Conservation (phyloP, 1,284 basidiomycete species). For the Rhizoctonia solani region DNA sequence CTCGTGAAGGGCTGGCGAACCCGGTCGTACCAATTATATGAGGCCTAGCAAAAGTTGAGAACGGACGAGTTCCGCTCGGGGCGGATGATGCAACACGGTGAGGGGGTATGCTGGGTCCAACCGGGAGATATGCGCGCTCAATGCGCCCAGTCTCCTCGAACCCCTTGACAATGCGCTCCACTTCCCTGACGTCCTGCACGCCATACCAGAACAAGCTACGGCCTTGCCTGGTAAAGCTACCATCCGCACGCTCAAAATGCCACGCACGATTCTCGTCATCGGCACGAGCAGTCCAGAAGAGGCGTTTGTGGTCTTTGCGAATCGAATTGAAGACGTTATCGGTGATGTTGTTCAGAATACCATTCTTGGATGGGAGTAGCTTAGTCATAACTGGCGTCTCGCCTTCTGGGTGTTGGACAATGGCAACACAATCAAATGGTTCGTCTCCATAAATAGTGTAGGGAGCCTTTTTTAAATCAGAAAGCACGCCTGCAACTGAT, state of each 20-base stretch:
- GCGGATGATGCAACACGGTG: constrained; percentile 56
- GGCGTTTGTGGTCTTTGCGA: constrained; percentile 90
- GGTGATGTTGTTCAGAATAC: constrained; percentile 90
- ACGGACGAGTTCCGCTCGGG: constrained; percentile 55
- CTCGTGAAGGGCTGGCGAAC: constrained; percentile 51
- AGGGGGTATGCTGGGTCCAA: constrained; percentile 78
- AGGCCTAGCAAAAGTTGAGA: constrained; percentile 71
- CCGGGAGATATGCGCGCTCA: constrained; percentile 85
- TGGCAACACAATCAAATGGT: constrained; percentile 92
- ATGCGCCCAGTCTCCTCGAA: constrained; percentile 89
- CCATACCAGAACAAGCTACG: constrained; percentile 98
- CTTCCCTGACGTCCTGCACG: constrained; percentile 87
- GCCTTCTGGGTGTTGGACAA: constrained; percentile 89
- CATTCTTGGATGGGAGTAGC: constrained; percentile 85
- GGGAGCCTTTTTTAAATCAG: constrained; percentile 76
- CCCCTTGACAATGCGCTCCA: constrained; percentile 81
- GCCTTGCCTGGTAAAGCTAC: constrained; percentile 94
- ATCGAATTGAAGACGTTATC: constrained; percentile 98
- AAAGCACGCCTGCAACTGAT: constrained; percentile 89
- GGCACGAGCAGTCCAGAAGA: constrained; percentile 96
- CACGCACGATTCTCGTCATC: constrained; percentile 97
- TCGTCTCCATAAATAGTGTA: constrained; percentile 98
- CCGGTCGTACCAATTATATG: constrained; percentile 45
- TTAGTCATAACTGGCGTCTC: constrained; percentile 93
- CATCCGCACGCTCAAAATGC: constrained; percentile 99